phyloP scores from a whole-genome alignment of 2,329 filamentous ascomycete genomes.

The Dactylellina parvicollis region DNA sequence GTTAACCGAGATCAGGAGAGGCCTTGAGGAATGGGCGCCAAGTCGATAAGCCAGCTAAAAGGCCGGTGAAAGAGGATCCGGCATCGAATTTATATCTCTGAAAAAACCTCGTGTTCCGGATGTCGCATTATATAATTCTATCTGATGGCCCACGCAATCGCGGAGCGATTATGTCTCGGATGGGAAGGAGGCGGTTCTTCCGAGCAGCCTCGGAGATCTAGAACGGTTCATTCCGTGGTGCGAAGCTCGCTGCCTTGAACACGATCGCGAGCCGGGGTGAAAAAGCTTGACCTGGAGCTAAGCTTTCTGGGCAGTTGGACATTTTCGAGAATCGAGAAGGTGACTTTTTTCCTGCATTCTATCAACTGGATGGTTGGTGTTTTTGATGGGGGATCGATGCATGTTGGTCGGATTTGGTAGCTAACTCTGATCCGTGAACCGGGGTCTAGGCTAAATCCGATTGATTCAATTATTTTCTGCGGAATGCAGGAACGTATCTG shows the following conservation, averaged over 20 bases:
- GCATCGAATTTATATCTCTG: not conserved
- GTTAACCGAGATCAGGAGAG: not conserved
- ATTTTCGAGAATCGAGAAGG: not conserved
- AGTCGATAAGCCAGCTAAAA: not conserved
- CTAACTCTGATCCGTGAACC: no score
- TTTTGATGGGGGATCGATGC: not conserved
- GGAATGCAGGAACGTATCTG: no score
- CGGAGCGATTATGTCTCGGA: not conserved
- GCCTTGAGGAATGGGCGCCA: not conserved
- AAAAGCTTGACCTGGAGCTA: slow-evolving; percentile 14
- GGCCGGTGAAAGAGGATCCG: not conserved
- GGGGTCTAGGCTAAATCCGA: no score
- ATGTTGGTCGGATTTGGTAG: no score
- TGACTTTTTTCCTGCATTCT: not conserved
- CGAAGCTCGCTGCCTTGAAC: slow-evolving; percentile 15
- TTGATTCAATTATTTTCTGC: no score
- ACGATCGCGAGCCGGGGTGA: not conserved
- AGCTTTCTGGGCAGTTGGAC: slow-evolving; percentile 7
- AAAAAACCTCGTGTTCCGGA: not conserved
- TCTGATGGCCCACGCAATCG: not conserved
- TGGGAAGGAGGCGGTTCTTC: slow-evolving; percentile 14
- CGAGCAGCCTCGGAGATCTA: not conserved
- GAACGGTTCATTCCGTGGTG: not conserved
- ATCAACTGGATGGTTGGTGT: not conserved
- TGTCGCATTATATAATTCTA: not conserved